Base-by-base conservation (phyloP, 176 grass and related monocot genomes). In the Carex parvula region DNA sequence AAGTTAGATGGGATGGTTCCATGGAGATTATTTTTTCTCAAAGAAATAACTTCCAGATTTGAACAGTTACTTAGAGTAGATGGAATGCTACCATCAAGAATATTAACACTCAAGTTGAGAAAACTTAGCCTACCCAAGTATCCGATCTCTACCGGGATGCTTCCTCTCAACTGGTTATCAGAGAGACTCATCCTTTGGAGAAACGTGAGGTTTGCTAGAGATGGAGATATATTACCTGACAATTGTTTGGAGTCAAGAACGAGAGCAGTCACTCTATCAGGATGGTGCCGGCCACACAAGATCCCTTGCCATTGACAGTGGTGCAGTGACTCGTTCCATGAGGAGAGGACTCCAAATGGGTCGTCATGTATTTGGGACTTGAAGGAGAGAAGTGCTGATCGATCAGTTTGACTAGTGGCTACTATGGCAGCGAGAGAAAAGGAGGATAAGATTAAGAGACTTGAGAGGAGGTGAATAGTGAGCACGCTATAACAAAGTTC, bases 131-230 rank as follows among this genome's bases (percentile, higher is more conserved):
- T 44, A 13, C 22, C 22, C 55, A 86, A 60, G 8, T 46, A n/a
- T 29, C 85, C 85, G 0, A 90, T 11, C 74, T 87, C 81, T 53
- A 64, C 11, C 0, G 65, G 85, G 10, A 90, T 81, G 30, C 3
- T 20, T 57, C 85, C 85, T 0, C 26, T 54, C 14, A 90, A 46
- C 0, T 48, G 54, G 69, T 89, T 86, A 71, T 86, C 20, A 13
- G 78, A 39, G 48, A 89, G 84, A 35, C 3, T 70, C 46, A 92
- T 53, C 42, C 35, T 64, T 41, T 60, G 22, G 20, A 89, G 90
- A 42, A 87, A 92, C 39, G 90, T 83, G 82, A 89, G 87, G 42
- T 89, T 92, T 65, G 79, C n/a, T 5, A 73, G 13, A 1, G 18
- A 73, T 8, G 42, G 70, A 73, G 70, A 73, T 73, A 73, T 22